Percentiles rank a stretch among this genome's conserved stretches.
These are phyloP conservation scores for Candida bentonensis DNA, from an alignment of 805 yeast species.

Conservation along the genomic window DNA sequence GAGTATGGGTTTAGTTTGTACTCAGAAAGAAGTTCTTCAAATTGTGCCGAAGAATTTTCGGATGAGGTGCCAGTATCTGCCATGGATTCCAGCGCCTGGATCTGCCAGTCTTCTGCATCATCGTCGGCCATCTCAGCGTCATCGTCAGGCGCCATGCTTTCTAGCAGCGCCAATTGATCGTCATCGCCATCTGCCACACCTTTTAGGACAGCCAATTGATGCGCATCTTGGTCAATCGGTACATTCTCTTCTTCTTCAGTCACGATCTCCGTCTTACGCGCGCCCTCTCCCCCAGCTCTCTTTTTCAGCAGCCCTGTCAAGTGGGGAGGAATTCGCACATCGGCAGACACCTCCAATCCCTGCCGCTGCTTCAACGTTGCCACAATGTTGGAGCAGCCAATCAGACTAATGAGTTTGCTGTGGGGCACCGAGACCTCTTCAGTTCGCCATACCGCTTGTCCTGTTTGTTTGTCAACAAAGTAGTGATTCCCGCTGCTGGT, in stretches of 20 bases:
- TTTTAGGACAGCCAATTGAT: too few relatives aligned
- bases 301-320: neutral
- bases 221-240: neutral
- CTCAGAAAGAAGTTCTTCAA: constrained; percentile 24
- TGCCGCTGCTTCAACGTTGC: neutral
- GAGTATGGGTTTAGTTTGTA: constrained; percentile 29
- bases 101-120: neutral
- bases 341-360: neutral
- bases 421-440: neutral
- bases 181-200: too few relatives aligned
- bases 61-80: neutral
- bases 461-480: neutral
- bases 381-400: neutral
- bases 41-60: constrained; percentile 11
- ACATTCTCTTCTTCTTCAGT: neutral
- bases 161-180: too few relatives aligned
- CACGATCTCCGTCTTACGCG: neutral
- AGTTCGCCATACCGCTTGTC: neutral
- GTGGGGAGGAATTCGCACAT: neutral
- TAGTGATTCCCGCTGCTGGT: neutral
- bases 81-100: neutral
- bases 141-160: too few relatives aligned
- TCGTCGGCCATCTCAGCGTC: neutral
- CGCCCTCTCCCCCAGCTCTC: neutral
- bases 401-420: neutral